Conservation (phyloP, 2,329 filamentous ascomycete species). For the Exophiala calicioides region DNA sequence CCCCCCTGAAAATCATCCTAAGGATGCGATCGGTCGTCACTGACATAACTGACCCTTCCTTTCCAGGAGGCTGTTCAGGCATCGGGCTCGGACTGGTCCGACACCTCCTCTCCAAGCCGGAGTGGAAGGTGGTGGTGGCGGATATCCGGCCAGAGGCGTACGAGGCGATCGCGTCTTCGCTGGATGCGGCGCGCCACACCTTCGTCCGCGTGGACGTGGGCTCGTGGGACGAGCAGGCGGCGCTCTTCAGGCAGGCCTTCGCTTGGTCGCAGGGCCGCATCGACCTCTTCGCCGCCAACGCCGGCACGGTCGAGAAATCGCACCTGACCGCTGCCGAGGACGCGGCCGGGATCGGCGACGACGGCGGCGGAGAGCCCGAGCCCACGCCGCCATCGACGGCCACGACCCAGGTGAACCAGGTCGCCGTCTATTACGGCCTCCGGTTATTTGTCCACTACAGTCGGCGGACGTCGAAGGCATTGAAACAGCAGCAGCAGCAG, state of each 20-base stretch:
- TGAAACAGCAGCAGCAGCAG: neutral
- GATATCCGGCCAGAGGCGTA: conserved; percentile 48
- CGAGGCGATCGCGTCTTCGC: conserved; percentile 5
- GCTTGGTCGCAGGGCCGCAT: conserved; percentile 43
- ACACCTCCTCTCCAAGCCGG: conserved; percentile 46
- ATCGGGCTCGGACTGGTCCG: conserved; percentile 60
- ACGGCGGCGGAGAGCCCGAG: conserved; percentile 34
- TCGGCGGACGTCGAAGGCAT: conserved; percentile 27
- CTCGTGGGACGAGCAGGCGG: conserved; percentile 52
- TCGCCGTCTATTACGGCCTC: conserved; percentile 38
- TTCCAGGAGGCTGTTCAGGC: conserved; percentile 58
- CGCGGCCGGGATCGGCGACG: conserved; percentile 14
- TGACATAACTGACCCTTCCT: neutral
- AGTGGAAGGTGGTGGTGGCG: conserved; percentile 55
- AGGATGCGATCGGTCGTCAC: neutral
- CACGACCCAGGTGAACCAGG: conserved; percentile 39
- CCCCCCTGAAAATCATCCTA: neutral
- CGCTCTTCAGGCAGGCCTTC: conserved; percentile 55
- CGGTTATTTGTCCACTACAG: conserved; percentile 43
- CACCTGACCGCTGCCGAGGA: conserved; percentile 13
- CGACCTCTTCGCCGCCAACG: conserved; percentile 57
- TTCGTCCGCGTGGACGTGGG: conserved; percentile 53
- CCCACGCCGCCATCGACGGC: conserved; percentile 38
- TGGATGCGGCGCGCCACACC: conserved; percentile 16
- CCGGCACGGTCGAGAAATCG: conserved; percentile 53